A percentile compares a stretch with the other conserved stretches of the same genome.
phyloP scores from a whole-genome alignment of 129 eudicot species.

The Pittosporum tobira region DNA sequence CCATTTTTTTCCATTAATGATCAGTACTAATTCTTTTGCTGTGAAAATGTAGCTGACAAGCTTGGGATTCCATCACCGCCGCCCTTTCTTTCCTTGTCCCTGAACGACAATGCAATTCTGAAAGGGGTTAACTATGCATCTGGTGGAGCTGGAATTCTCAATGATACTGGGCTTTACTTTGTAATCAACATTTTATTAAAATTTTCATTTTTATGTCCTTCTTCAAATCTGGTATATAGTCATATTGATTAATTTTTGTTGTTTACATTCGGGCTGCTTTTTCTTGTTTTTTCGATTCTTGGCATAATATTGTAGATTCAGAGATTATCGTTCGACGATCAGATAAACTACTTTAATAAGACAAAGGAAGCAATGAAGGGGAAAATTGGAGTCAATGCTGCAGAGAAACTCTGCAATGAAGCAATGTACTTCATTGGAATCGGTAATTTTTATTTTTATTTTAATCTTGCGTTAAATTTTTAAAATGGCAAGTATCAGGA shows the following conservation, averaged over 20 bases:
- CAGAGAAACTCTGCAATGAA: conserved; percentile 39
- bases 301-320: conserved; percentile 51
- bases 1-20: background rate
- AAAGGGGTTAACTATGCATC: conserved; percentile 91
- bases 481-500: background rate
- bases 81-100: conserved; percentile 62
- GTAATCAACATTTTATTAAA: conserved; percentile 22
- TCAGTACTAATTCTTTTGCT: no score
- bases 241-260: background rate
- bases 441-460: conserved; percentile 24
- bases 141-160: conserved; percentile 95
- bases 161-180: conserved; percentile 84
- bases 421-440: conserved; percentile 82
- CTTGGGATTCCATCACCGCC: conserved; percentile 79
- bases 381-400: conserved; percentile 60
- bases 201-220: background rate
- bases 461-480: no score
- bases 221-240: background rate
- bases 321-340: conserved; percentile 79
- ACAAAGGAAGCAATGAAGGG: conserved; percentile 53
- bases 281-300: background rate
- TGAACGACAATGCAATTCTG: conserved; percentile 48
- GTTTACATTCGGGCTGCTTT: background rate
- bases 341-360: conserved; percentile 53
- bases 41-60: conserved; percentile 52